Base-by-base conservation (phyloP, 2,329 filamentous ascomycete genomes). In the Cytospora leucostoma region DNA sequence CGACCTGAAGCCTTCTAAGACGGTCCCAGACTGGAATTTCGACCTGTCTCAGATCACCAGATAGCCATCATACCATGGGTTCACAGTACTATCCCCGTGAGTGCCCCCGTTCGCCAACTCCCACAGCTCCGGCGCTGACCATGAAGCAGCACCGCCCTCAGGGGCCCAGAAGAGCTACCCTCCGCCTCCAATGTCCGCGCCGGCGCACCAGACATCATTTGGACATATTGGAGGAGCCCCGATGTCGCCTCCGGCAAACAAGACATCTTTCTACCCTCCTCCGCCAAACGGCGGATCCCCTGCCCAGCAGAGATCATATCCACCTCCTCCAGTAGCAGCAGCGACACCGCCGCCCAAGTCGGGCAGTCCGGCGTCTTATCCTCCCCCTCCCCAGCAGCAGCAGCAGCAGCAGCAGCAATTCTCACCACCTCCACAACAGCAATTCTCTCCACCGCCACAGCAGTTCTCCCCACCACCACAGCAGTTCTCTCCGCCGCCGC, bases 161-260 rank as follows among this genome's bases (percentile, higher is more conserved):
- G 51, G 64, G 60, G 70, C 67, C 4, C 65, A 68, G 59, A 70
- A 68, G 65, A 74, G 61, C 69, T 76, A 77, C 52, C 74, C 75
- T 4, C 73, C 74, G 37, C 75, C 75, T 56, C 75, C 75, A 38
- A 71, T 72, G 69, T 76, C 74, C 37, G 73, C 75, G 19, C 74
- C 75, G 19, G 74, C 74, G 15, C 71, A 69, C 27, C 70, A 74
- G 66, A 75, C 74, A 62, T 74, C 73, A 64, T 76, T 76, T 66
- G 63, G 63, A 11, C 56, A 50, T 10, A 59, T 66, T 40, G 57
- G 63, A 21, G 63, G 64, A n/a, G 58, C 55, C n/a, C 75, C 75
- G 27, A 71, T 71, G 67, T 76, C 74, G 38, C 74, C 75, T 21
- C 74, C 75, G 15, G 73, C 74, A n/a, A 71, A 68, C 19, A 71